Evolutionary conservation across 805 yeast genomes (phyloP), one percentile per base, ranked within the genome.

Genomic region (Wickerhamomyces chaumierensis): DNA sequence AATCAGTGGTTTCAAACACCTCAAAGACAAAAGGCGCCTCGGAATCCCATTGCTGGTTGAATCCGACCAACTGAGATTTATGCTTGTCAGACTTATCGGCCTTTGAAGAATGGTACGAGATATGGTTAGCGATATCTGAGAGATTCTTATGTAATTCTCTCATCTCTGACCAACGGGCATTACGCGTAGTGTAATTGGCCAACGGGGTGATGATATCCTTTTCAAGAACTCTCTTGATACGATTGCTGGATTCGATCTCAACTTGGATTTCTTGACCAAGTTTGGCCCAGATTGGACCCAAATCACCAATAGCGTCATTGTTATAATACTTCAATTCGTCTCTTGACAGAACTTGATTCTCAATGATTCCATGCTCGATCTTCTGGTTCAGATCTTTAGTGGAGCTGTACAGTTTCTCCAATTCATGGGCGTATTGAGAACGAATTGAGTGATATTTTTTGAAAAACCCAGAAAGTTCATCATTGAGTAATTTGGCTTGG

Each of bases 21-120:
- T 78, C 79, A 53, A 83, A 81, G 33, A 81, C 74, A 39, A 70
- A 75, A 3, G 94, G 90, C 2, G 92, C 90, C 55, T 78, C 77
- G 39, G 73, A 63, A 44, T 77, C 78, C 95, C 95, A 86, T 48
- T 73, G 71, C 28, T 65, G 65, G 38, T 71, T 76, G 25, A 75
- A 69, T 36, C 60, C 56, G 14, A 52, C 56, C 36, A 63, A 58
- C 45, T 62, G 71, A 59, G 51, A 60, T 45, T 56, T 63, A 46
- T 62, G 65, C 63, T 56, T 56, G 35, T 43, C 41, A 33, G 44
- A 33, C 46, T 67, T 67, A 36, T 63, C 66, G 49, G 65, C 46
- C 46, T 63, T 63, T 39, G 61, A 58, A 42, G 67, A 59, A 37
- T 63, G 62, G 15, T 61, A 56, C 41, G 65, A 73, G 41, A 61